Conservation (phyloP, 768 basidiomycete species). For the Cystofilobasidium bisporidii region DNA sequence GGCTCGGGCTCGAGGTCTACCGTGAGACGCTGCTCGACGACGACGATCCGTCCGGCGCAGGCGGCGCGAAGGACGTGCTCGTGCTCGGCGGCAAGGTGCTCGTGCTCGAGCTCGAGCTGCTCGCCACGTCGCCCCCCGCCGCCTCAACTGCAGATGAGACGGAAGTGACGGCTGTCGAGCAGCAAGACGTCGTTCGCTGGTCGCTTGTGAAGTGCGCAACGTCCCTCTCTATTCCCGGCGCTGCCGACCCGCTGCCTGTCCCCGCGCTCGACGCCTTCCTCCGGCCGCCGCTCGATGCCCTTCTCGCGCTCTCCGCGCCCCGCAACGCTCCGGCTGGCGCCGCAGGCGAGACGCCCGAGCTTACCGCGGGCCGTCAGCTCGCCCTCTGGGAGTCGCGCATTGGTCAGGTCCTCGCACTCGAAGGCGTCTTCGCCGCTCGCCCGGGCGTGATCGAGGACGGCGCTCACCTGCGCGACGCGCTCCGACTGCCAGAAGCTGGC, state of each 20-base stretch:
- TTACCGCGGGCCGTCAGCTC: neutral
- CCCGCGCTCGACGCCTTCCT: constrained; percentile 8
- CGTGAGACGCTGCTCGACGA: constrained; percentile 7
- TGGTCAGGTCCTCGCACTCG: neutral
- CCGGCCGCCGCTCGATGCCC: neutral
- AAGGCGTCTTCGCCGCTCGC: neutral
- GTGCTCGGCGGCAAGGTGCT: constrained; percentile 19
- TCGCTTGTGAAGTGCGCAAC: neutral
- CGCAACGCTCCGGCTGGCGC: neutral
- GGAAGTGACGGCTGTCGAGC: neutral
- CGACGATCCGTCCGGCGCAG: neutral
- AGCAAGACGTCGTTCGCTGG: neutral
- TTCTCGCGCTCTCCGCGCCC: neutral
- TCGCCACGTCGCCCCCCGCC: neutral
- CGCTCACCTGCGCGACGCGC: neutral
- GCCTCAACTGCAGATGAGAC: neutral
- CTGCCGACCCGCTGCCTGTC: neutral
- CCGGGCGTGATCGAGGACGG: neutral
- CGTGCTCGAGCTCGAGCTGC: constrained; percentile 19
- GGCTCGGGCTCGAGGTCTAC: constrained; percentile 25
- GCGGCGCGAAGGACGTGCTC: neutral
- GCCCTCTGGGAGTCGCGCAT: neutral
- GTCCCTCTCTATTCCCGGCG: neutral
- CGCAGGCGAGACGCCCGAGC: constrained; percentile 3
- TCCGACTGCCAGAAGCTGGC: neutral